phyloP scores from a whole-genome alignment of 768 basidiomycete species.

The Tremella yokohamensis region DNA sequence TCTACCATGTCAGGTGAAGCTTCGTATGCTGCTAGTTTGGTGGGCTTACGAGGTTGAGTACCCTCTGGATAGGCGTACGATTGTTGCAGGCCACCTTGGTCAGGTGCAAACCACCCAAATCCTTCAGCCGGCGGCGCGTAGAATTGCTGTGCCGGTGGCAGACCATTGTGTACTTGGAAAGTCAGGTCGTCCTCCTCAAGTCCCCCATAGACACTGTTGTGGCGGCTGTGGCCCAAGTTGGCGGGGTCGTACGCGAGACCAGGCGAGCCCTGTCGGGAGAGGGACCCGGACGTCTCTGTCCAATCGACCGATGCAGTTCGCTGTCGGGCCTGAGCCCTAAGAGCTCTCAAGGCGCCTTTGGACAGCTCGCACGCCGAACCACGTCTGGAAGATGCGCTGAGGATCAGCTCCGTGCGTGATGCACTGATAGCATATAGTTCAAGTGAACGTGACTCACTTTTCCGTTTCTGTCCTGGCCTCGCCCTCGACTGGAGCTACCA shows the following conservation, averaged over 20 bases:
- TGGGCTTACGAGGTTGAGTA: not conserved
- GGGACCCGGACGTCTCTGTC: constrained; percentile 22
- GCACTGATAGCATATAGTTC: not conserved
- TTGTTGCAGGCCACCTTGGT: not conserved
- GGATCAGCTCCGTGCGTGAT: not conserved
- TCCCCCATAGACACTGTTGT: not conserved
- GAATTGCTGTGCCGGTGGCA: not conserved
- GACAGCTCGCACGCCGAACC: constrained; percentile 32
- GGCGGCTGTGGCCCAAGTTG: not conserved
- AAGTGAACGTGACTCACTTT: constrained; percentile 9
- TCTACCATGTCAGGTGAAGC: not conserved
- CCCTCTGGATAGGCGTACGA: not conserved
- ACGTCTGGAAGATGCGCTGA: not conserved
- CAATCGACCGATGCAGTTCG: constrained; percentile 27
- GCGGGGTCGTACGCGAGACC: not conserved
- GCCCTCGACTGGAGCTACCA: constrained; percentile 5
- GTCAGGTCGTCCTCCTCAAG: no score
- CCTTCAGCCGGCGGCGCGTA: constrained; percentile 1
- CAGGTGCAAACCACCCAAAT: not conserved
- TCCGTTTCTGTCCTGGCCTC: not conserved
- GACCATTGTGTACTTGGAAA: no score
- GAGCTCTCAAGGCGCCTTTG: constrained; percentile 40
- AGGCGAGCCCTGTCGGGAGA: constrained; percentile 8
- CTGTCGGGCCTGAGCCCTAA: constrained; percentile 35
- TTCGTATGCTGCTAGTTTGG: no score